Base-by-base conservation (phyloP, 2,329 filamentous ascomycete species). In the Lachnellula cervina region DNA sequence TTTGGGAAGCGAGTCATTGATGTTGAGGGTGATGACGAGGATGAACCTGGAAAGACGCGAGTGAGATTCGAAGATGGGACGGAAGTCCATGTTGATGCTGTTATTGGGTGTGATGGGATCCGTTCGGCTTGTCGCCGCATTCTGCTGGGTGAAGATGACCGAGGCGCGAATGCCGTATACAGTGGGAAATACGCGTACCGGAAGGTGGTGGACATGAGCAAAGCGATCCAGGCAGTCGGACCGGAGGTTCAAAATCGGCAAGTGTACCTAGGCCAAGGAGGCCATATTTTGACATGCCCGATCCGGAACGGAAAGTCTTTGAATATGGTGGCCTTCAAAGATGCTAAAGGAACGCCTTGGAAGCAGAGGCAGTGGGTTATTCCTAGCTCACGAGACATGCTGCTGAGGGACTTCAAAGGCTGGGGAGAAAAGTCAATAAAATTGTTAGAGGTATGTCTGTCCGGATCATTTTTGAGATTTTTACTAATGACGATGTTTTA, bases 91-190 rank as follows among this genome's bases (percentile, higher is more conserved):
- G 75, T 76, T 34, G 71, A 71, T 58, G 72, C 73, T 2, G 77
- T 82, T 1, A 71, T 87, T 49, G 83, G 80, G 4, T 84, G 81
- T 63, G 84, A 87, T 68, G 84, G 84, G 0, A 83, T 87, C 65
- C 80, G 80, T 62, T 82, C 79, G 0, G 71, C 73, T 2, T 73
- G 80, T 6, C 73, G 83, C 4, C 65, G 75, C 17, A 64, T 80
- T 11, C 67, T 87, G 4, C 71, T 84, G 5, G 79, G 77, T 1
- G 66, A 73, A 2, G 68, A 72, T 21, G 68, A 76, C 56, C 74
- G 77, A 0, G 72, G 74, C 3, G 70, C 75, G 0, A 66, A 74
- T 25, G 73, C 82, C 0, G 66, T 73, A 1, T 87, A 82, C 65
- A 78, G 76, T 1, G 72, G 77, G 37, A 82, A 84, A 59, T 80